Evolutionary conservation across 768 basidiomycete genomes (phyloP).

Genomic region (Termitomyces sp.): DNA sequence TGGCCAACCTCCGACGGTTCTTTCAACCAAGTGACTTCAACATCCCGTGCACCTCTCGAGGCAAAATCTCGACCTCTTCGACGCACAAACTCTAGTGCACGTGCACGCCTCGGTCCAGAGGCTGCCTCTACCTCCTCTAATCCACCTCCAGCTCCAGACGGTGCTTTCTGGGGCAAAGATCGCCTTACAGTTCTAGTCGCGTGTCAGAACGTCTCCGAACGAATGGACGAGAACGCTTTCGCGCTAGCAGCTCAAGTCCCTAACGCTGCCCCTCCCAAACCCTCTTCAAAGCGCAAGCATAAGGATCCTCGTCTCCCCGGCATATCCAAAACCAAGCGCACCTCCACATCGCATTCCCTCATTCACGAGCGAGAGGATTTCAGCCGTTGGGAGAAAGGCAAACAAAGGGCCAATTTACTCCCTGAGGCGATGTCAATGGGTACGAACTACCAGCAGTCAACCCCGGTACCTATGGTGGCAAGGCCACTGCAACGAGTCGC

Average conservation of each 20-base stretch:
- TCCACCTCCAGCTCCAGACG: constrained; percentile 16
- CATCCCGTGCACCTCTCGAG: background rate
- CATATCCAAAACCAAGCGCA: constrained; percentile 2
- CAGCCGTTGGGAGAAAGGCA: constrained; percentile 12
- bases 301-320: background rate
- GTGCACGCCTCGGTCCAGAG: constrained; percentile 7
- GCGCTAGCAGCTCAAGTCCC: constrained; percentile 12
- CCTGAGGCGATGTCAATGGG: background rate
- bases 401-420: constrained; percentile 6
- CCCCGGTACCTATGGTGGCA: background rate
- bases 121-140: constrained; percentile 1
- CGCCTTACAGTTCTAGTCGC: constrained; percentile 25
- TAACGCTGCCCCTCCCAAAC: constrained; percentile 3
- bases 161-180: constrained; percentile 16
- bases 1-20: background rate
- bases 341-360: background rate
- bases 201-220: constrained; percentile 34
- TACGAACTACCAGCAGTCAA: background rate
- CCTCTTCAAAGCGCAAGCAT: constrained; percentile 9
- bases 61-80: constrained; percentile 4
- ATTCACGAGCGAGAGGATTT: background rate
- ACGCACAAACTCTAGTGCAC: constrained; percentile 10
- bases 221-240: constrained; percentile 29
- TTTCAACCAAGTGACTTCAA: constrained; percentile 3
- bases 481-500: background rate